A percentile compares a stretch with the other conserved stretches of the same genome.
Conservation (phyloP, 495 filamentous ascomycete genomes). For the Halenospora varia region DNA sequence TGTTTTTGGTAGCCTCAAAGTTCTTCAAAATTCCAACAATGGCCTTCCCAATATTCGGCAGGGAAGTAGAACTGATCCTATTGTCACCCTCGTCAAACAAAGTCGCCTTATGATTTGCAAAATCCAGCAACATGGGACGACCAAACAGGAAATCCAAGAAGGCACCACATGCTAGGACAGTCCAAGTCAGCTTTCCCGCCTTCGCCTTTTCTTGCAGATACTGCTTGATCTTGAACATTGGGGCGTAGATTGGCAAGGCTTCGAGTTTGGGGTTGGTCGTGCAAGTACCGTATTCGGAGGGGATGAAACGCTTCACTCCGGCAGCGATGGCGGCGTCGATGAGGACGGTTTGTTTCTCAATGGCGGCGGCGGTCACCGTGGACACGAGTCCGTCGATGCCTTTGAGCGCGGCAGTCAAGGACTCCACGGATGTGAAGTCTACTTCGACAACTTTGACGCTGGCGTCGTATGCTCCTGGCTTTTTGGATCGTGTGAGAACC, state of each 20-base stretch:
- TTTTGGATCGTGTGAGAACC: conserved; percentile 48
- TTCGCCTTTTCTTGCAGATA: conserved; percentile 16
- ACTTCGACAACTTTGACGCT: conserved; percentile 37
- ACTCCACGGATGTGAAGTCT: conserved; percentile 50
- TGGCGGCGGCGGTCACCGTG: conserved; percentile 31
- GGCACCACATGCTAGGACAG: conserved; percentile 15
- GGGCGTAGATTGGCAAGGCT: conserved; percentile 34
- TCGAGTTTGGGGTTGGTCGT: conserved; percentile 28
- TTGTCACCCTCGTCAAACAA: conserved; percentile 39
- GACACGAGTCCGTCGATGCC: conserved; percentile 58
- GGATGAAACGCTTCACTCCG: conserved; percentile 57
- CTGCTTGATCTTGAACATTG: conserved; percentile 14
- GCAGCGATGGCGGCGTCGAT: conserved; percentile 59
- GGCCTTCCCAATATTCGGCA: conserved; percentile 37
- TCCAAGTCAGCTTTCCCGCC: conserved; percentile 18
- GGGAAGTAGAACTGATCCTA: conserved; percentile 36
- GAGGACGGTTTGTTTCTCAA: conserved; percentile 40
- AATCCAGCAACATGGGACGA: conserved; percentile 10
- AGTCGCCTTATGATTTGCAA: conserved; percentile 18
- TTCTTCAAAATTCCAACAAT: conserved; percentile 40
- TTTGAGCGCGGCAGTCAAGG: conserved; percentile 41
- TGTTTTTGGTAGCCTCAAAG: conserved; percentile 45
- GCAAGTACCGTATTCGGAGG: conserved; percentile 58
- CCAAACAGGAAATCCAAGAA: conserved; percentile 19
- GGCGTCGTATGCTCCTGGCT: conserved; percentile 27